Evolutionary conservation across 129 eudicot genomes (phyloP), one percentile per base, ranked within the genome.

Genomic region (Logfia minima): DNA sequence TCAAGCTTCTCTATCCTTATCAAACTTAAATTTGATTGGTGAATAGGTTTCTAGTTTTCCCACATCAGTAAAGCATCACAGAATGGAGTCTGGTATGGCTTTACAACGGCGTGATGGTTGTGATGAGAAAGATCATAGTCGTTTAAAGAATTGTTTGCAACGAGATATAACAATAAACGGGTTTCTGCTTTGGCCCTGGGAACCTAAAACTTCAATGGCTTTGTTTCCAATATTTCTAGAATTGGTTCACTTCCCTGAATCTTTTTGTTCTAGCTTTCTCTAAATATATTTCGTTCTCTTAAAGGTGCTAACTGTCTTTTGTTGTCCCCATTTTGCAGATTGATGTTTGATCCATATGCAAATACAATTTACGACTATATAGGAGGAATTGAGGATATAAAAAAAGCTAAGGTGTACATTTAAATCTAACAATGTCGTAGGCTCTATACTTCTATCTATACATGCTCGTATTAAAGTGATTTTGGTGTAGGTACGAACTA

Each of bases 111-210:
- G 87, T 34, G 78, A 62, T 75, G 85, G 77, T 58, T 85, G 77
- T 87, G 90, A 87, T 70, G 87, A 89, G 82, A 81, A 84, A 73
- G 97, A 92, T 67, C 87, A 85, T 77, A 62, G 62, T 75, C 96
- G 95, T 82, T 92, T 92, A 92, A 87, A 71, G 80, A 92, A 92
- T 60, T 89, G 95, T 85, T 35, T 92, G 87, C 83, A 85, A 70
- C 86, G 97, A n/a, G 97, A 92, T 78, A 84, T 92, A 62, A 92
- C 97, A 70, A 92, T 92, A 80, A 92, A 92, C 75, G 90, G 92
- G 97, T 92, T 37, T 65, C 78, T 69, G 70, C 74, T 88, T 74
- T 70, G 81, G 81, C 81, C 85, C 80, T 80, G 66, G 72, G 80
- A 41, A 58, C 79, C 70, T 86, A 55, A 77, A 66, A 37, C 63